These are phyloP conservation scores for Trichomonas tenax DNA, from an alignment of 208 protist genomes.

Conservation along the genomic window DNA sequence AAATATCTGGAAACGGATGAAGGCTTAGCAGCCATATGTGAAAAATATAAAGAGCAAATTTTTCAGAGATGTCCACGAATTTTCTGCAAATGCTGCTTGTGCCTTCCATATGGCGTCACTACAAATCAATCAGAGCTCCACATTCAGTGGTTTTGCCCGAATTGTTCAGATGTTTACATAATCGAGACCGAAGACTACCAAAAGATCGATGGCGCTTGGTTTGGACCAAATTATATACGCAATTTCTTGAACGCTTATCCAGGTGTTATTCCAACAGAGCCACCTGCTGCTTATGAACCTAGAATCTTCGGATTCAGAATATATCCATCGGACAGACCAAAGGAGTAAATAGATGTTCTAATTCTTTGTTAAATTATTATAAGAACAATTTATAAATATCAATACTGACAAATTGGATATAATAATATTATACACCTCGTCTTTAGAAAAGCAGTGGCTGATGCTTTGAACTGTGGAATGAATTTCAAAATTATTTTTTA, in stretches of 20 bases:
- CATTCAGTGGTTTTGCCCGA: background rate
- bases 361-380: too few relatives aligned
- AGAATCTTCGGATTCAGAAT: background rate
- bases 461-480: too few relatives aligned
- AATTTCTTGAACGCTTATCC: background rate
- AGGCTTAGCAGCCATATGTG: background rate
- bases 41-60: background rate
- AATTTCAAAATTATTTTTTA: too few relatives aligned
- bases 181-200: background rate
- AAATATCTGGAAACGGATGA: background rate
- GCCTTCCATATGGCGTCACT: background rate
- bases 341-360: background rate
- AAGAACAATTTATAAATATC: too few relatives aligned
- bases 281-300: background rate
- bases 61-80: background rate
- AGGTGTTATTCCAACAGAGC: background rate
- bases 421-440: too few relatives aligned
- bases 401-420: too few relatives aligned
- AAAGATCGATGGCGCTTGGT: background rate
- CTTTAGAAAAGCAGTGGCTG: too few relatives aligned
- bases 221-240: slow-evolving; percentile 6
- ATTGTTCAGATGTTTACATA: background rate
- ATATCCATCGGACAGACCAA: background rate
- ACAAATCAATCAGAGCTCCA: background rate
- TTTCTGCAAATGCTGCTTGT: background rate